Evolutionary conservation across 768 basidiomycete species (phyloP).

Genomic region (Mycena galopus): DNA sequence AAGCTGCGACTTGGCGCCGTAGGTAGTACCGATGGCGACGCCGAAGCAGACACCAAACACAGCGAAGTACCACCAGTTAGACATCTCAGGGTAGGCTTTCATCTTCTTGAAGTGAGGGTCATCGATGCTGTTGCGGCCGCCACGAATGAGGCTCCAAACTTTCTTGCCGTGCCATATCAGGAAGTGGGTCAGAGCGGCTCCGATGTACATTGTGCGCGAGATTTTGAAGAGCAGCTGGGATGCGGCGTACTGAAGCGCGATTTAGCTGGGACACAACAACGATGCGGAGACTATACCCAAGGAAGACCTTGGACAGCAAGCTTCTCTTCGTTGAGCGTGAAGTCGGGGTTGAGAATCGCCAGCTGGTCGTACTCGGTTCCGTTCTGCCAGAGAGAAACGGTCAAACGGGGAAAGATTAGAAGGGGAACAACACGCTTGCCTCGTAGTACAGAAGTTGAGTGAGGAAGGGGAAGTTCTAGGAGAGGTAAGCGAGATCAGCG

Average conservation of each 20-base stretch:
- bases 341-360: conserved; percentile 56
- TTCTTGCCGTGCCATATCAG: conserved; percentile 62
- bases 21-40: conserved; percentile 50
- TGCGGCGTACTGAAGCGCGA: conserved; percentile 55
- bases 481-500: neutral
- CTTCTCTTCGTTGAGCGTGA: conserved; percentile 39
- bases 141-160: conserved; percentile 51
- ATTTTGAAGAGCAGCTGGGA: conserved; percentile 57
- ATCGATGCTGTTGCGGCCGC: conserved; percentile 48
- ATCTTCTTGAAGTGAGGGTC: conserved; percentile 55
- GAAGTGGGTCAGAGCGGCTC: conserved; percentile 62
- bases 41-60: conserved; percentile 48
- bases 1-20: conserved; percentile 50
- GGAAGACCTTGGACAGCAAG: conserved; percentile 49
- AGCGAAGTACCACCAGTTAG: conserved; percentile 52
- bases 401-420: too few relatives aligned
- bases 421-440: too few relatives aligned
- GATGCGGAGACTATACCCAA: conserved; percentile 37
- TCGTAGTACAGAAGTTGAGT: conserved; percentile 45
- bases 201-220: conserved; percentile 53
- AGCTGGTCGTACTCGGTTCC: conserved; percentile 66
- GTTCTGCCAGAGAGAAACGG: too few relatives aligned
- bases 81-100: conserved; percentile 48
- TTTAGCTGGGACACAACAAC: conserved; percentile 30
- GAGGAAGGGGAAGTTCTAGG: conserved; percentile 56